Base-by-base conservation (phyloP, 768 basidiomycete species). In the Naganishia friedmannii region DNA sequence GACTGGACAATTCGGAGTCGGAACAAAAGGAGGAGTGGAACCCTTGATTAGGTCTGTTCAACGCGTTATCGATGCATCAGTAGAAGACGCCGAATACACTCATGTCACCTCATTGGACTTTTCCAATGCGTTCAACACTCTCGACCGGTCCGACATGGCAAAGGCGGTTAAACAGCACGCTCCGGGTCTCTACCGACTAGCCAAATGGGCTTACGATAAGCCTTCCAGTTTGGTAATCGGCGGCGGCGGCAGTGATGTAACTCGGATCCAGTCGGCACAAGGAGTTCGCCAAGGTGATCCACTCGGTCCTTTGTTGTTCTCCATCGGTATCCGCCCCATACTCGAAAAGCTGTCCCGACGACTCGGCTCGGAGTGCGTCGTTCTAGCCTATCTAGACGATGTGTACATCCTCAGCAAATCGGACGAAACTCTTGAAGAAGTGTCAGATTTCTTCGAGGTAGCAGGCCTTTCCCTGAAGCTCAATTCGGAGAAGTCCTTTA, bases 281-380 rank as follows among this genome's bases (percentile, higher is more conserved):
- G 77, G 77, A 0, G 69, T 74, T 9, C 55, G 74, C 5, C 77
- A 77, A 51, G 77, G 75, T 0, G 75, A 74, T 28, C 75, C 73
- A 3, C 69, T 76, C 9, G 68, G 73, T n/a, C 67, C 71, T 12
- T 67, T 75, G 21, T 42, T 75, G 23, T 75, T 73, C 69, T 73
- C 74, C 19, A 21, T 73, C 45, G 72, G 46, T 13, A 53, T 72
- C 29, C 67, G 71, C 6, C 65, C 63, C 1, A 8, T 70, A 12
- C 34, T 73, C 2, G 60, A 75, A 21, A 51, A 23, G 5, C 72
- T 75, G 15, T 28, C 34, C 23, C 21, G 1, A 5, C 29, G 31
- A 34, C 71, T 75, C n/a, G 74, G 74, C 5, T 65, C 60, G 8
- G 21, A 65, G 1, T 63, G 28, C 34, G 15, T 58, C 10, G 65